Conservation (phyloP, 2,329 filamentous ascomycete species). For the Fusarium citri region DNA sequence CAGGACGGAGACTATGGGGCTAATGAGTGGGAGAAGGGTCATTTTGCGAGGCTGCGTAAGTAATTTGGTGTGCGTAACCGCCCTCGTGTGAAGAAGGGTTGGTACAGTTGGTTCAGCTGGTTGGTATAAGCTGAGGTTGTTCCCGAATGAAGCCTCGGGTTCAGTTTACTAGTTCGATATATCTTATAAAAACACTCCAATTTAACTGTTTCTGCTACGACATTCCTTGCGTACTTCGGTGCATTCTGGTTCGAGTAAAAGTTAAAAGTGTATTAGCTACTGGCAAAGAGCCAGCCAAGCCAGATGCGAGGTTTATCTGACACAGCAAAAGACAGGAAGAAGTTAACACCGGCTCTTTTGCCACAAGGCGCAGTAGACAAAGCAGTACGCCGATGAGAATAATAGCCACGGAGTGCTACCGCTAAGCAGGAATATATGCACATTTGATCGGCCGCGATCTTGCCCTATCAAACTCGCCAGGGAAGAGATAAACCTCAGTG, state of each 20-base stretch:
- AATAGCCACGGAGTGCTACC: background rate
- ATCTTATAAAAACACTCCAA: background rate
- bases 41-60: background rate
- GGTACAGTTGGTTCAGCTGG: background rate
- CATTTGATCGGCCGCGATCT: background rate
- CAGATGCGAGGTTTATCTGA: background rate
- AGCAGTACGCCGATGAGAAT: background rate
- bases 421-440: background rate
- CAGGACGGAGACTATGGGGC: background rate
- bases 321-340: background rate
- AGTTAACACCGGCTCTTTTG: background rate
- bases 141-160: background rate
- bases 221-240: background rate
- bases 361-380: background rate
- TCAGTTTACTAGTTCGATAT: background rate
- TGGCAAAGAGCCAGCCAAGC: background rate
- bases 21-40: background rate
- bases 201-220: background rate
- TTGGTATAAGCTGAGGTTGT: background rate
- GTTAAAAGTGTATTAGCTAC: fast-evolving
- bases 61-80: background rate
- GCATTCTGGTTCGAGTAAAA: background rate
- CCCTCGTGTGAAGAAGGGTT: background rate
- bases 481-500: background rate
- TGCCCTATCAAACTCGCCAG: background rate